phyloP scores from a whole-genome alignment of 225 moss, liverwort and hornwort species.

The Rhytidiadelphus loreus region DNA sequence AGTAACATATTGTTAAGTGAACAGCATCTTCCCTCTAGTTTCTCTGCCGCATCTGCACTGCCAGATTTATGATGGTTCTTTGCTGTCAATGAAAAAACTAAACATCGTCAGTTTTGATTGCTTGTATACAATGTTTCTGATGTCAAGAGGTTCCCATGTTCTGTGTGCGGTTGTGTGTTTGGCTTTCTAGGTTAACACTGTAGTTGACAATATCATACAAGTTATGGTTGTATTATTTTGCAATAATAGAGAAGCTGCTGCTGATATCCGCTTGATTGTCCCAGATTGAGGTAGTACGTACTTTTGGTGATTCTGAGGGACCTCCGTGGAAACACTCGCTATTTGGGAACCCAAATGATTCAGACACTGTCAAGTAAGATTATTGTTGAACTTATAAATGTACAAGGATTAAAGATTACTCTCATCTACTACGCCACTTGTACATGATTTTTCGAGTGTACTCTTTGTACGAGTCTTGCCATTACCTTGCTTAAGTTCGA shows the following conservation, averaged over 20 bases:
- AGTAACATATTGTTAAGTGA: background rate
- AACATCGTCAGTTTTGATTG: background rate
- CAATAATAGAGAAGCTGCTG: background rate
- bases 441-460: background rate
- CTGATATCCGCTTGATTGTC: background rate
- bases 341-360: slow-evolving; percentile 96
- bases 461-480: background rate
- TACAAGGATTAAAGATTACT: background rate
- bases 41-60: background rate
- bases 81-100: background rate
- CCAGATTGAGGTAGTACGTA: slow-evolving; percentile 92
- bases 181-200: background rate
- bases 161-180: background rate
- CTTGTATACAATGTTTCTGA: background rate
- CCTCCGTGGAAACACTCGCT: slow-evolving; percentile 89
- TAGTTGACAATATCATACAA: background rate
- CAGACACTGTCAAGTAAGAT: slow-evolving; percentile 79
- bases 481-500: background rate
- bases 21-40: background rate
- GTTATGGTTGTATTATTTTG: background rate
- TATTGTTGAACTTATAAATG: background rate
- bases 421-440: background rate
- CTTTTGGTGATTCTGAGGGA: slow-evolving; percentile 78
- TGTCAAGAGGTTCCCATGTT: background rate
- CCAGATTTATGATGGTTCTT: background rate